Conservation (phyloP, 176 grass and related monocot genomes). For the Carex kokanica region DNA sequence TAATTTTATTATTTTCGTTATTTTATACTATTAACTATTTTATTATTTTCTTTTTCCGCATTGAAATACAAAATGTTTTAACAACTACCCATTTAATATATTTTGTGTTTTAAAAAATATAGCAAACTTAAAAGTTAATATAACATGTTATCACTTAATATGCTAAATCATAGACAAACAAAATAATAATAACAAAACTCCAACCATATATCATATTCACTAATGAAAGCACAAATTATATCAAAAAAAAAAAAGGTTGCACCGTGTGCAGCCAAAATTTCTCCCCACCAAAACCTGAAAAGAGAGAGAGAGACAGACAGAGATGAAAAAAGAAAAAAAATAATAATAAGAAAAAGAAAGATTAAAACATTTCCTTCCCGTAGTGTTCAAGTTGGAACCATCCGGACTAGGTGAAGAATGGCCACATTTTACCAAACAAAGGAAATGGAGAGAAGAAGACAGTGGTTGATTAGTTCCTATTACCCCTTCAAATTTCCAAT, state of each 20-base stretch:
- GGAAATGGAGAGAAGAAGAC: background rate
- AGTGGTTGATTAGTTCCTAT: conserved; percentile 13
- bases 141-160: no score
- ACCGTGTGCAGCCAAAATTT: background rate
- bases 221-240: no score
- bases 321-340: background rate
- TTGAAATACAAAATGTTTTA: no score
- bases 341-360: background rate
- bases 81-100: no score
- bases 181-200: no score
- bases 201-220: no score
- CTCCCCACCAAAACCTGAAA: conserved; percentile 3
- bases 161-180: no score
- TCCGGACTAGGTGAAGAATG: conserved; percentile 9
- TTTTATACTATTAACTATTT: background rate
- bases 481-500: background rate
- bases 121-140: no score
- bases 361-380: background rate
- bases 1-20: background rate
- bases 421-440: conserved; percentile 26
- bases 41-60: no score
- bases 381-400: conserved; percentile 32
- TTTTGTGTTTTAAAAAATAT: no score
- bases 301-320: background rate
- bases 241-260: background rate